These are phyloP conservation scores for Ustilago curta DNA, from an alignment of 1,284 basidiomycete species.

Conservation along the genomic window DNA sequence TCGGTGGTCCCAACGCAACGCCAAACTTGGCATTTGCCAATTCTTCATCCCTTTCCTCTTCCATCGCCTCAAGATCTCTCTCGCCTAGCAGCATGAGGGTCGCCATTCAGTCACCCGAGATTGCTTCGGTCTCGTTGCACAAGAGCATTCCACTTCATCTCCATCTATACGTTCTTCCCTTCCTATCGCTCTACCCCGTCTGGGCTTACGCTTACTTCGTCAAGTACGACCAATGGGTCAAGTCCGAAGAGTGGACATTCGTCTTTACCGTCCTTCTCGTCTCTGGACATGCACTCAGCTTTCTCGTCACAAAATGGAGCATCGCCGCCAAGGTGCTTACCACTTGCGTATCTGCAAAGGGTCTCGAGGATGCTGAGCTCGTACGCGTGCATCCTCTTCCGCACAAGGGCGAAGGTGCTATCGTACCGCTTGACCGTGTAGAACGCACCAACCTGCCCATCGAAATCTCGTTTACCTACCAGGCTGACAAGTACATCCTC, in stretches of 20 bases:
- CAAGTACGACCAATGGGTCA: slow-evolving; percentile 80
- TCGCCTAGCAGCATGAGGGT: slow-evolving; percentile 41
- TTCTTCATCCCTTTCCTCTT: not conserved
- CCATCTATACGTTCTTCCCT: slow-evolving; percentile 86
- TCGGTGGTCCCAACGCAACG: not conserved
- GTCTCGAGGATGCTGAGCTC: slow-evolving; percentile 79
- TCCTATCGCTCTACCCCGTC: slow-evolving; percentile 85
- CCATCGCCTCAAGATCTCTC: slow-evolving; percentile 22
- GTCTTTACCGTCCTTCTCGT: slow-evolving; percentile 87
- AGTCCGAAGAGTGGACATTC: slow-evolving; percentile 77
- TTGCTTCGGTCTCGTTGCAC: slow-evolving; percentile 83
- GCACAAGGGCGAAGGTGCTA: slow-evolving; percentile 91
- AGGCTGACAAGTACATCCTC: slow-evolving; percentile 92
- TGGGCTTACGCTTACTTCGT: slow-evolving; percentile 92
- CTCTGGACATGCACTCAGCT: slow-evolving; percentile 89
- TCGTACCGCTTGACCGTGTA: slow-evolving; percentile 79
- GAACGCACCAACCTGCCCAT: slow-evolving; percentile 61
- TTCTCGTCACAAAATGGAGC: slow-evolving; percentile 91
- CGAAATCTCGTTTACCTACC: slow-evolving; percentile 91
- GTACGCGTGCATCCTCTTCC: slow-evolving; percentile 85
- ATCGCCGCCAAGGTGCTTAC: slow-evolving; percentile 82
- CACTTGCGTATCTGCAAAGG: slow-evolving; percentile 72
- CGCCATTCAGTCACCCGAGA: slow-evolving; percentile 84
- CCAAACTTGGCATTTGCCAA: not conserved
- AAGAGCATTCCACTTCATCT: slow-evolving; percentile 80